Conservation (phyloP, 148 eudicot genomes). For the Dysphania ambrosioides region DNA sequence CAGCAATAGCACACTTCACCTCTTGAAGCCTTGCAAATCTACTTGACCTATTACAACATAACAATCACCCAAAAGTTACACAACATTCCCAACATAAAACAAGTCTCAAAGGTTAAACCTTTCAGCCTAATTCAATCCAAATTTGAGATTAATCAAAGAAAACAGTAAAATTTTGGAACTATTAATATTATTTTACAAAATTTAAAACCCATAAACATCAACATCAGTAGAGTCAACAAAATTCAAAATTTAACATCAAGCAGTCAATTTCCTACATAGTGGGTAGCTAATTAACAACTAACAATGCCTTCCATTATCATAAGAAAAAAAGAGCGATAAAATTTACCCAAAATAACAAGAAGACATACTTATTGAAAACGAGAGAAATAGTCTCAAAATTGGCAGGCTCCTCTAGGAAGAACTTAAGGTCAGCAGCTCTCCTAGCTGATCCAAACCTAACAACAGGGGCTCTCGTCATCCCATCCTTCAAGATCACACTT, state of each 20-base stretch:
- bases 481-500: constrained; percentile 51
- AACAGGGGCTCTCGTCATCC: constrained; percentile 80
- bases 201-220: background rate
- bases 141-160: background rate
- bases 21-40: constrained; percentile 68
- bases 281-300: too few species aligned
- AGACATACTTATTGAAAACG: constrained; percentile 54
- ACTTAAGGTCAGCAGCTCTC: constrained; percentile 62
- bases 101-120: background rate
- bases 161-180: too few species aligned
- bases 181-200: too few species aligned
- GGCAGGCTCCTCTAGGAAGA: constrained; percentile 56
- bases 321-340: too few species aligned
- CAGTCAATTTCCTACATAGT: background rate
- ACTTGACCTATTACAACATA: constrained; percentile 46
- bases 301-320: background rate
- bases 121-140: background rate
- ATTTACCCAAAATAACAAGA: too few species aligned
- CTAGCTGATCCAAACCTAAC: constrained; percentile 59
- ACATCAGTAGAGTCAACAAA: constrained; percentile 7
- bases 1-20: constrained; percentile 67
- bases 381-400: constrained; percentile 54
- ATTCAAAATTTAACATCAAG: background rate
- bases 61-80: background rate
- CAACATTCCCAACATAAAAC: too few species aligned